Base-by-base conservation (phyloP, 116 monocot genomes). In the Posidonia oceanica region DNA sequence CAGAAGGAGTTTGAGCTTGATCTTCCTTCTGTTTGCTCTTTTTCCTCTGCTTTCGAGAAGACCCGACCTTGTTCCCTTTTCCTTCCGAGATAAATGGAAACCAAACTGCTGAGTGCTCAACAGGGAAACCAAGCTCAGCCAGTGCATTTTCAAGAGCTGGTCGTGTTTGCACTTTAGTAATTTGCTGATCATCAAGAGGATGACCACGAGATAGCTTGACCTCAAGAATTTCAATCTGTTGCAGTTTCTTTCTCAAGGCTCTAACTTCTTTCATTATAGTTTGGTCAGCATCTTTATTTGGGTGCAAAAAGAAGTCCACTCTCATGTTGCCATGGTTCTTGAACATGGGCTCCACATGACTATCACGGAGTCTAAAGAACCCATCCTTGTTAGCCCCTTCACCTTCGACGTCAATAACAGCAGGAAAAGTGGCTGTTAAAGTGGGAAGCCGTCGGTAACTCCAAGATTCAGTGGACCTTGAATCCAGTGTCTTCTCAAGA, bases 161-260 rank as follows among this genome's bases (percentile, higher is more conserved):
- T 74, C 80, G 90, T 14, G 78, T 86, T 73, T 81, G 84, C 74
- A 99, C 77, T 79, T 99, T 99, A 29, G 75, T 78, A 72, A 93
- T 63, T 76, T 99, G 99, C 63, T 99, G 99, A 67, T 86, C 83
- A 87, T 99, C 99, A 68, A 99, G 99, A 71, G 63, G 36, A 69
- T 83, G 84, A 64, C 93, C 93, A 66, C 60, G 75, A 14, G 64
- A 78, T 66, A 78, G 80, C 73, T 86, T 99, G 4, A 52, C 68
- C 80, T 99, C 99, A 76, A 99, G 93, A 72, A 90, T 88, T 75
- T 99, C 99, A 64, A 99, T 93, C 64, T 99, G 99, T 76, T 99
- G 99, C 69, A 99, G 77, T 52, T 99, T 99, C 71, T 99, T 99
- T 65, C 83, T 73, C 39, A 93, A 63, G 36, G 90, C 90, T 80